Evolutionary conservation across 768 basidiomycete genomes (phyloP), one percentile per base, ranked within the genome.

Genomic region (Mycena galericulata): DNA sequence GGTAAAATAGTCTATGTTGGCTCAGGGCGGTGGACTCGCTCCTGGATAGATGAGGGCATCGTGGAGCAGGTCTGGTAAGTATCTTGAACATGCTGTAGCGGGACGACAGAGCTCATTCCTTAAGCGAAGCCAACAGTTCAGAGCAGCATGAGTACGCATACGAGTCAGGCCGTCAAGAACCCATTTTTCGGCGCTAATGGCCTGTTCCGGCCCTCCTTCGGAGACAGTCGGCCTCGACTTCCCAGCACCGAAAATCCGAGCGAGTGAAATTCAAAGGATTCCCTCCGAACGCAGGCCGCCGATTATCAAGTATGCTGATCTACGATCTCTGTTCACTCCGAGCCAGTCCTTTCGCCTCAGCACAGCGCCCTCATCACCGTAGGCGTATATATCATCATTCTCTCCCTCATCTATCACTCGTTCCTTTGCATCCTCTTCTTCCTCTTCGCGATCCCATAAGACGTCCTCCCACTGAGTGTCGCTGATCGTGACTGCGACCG

Each of bases 401-500:
- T 63, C 72, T 62, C 71, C 75, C 10, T 76, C 72, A 18, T 70
- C 63, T 55, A 67, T 75, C 46, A 76, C 76, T 20, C 76, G 76
- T 53, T 72, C 67, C 46, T 73, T 78, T 53, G 70, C 73, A 47
- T 73, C 78, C 59, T 86, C 86, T 56, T 89, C 89, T 64, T 68
- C 61, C 57, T 90, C 89, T 75, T 92, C 92, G 18, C 89, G 83
- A 69, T 91, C 89, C 88, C 90, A 93, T 29, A 94, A 80, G 2
- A 93, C 89, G 71, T 94, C 94, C 58, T 92, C 90, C 93, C 92
- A 94, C 70, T 93, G 90, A 1, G 87, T 83, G 61, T 93, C 91
- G 57, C 89, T 91, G 67, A 93, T 90, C 0, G 91, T 92, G 27
- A 95, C 91, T 4, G 92, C 93, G 24, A 90, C 90, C 11, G 90